Conservation (phyloP, 2,329 filamentous ascomycete species). For the Sclerotinia minor region DNA sequence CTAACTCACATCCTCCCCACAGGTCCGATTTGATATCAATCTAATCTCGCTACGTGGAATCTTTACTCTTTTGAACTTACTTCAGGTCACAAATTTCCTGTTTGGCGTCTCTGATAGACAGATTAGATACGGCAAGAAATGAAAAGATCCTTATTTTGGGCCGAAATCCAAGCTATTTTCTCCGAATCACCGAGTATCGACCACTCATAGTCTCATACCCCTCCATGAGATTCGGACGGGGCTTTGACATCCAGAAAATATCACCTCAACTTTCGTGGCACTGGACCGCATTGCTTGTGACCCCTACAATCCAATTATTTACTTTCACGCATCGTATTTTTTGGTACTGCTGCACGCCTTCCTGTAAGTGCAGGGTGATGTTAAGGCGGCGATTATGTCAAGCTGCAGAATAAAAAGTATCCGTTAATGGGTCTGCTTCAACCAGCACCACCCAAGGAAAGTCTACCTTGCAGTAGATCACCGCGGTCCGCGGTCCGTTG, state of each 20-base stretch:
- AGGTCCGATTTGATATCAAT: conserved; percentile 18
- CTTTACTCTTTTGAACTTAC: conserved; percentile 6
- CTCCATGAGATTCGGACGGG: conserved; percentile 14
- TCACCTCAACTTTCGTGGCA: conserved; percentile 20
- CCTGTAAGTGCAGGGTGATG: conserved; percentile 23
- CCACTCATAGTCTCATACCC: conserved; percentile 20
- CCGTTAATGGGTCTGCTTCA: conserved; percentile 21
- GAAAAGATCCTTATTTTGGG: conserved; percentile 16
- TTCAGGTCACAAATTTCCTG: conserved; percentile 21
- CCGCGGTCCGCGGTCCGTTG: conserved; percentile 12
- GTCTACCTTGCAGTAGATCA: conserved; percentile 21
- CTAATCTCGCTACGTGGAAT: conserved; percentile 23
- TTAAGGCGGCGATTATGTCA: conserved; percentile 19
- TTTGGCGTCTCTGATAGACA: conserved; percentile 8
- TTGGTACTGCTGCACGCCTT: conserved; percentile 25
- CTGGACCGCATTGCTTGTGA: conserved; percentile 21
- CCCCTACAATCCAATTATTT: conserved; percentile 18
- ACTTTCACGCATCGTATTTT: conserved; percentile 12
- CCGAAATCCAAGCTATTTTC: conserved; percentile 23
- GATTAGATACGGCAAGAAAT: conserved; percentile 22
- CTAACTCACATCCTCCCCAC: conserved; percentile 15
- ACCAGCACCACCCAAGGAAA: conserved; percentile 18
- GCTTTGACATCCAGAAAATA: conserved; percentile 20
- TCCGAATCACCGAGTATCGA: conserved; percentile 10
- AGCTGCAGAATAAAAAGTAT: conserved; percentile 20